Percentiles rank a stretch among this genome's conserved stretches.
These are phyloP conservation scores for Sarocladiaceae sp. DNA, from an alignment of 2,329 filamentous ascomycete species.

Conservation along the genomic window DNA sequence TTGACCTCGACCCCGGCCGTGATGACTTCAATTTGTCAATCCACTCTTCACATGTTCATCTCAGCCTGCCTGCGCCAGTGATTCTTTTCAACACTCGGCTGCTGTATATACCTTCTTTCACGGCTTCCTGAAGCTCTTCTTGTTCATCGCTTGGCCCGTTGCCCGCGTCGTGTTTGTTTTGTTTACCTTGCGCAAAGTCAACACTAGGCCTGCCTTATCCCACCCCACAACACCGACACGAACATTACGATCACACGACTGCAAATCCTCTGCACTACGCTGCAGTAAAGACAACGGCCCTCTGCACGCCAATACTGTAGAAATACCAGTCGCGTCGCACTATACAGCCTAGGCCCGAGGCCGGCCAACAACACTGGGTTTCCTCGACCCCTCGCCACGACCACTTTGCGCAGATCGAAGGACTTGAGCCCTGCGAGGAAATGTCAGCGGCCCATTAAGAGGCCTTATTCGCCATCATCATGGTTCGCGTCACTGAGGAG, in stretches of 20 bases:
- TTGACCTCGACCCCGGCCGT: slow-evolving; percentile 5
- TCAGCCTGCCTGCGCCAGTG: background rate
- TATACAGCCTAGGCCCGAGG: too few species aligned
- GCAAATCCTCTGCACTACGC: too few species aligned
- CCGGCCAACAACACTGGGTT: background rate
- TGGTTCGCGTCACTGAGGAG: slow-evolving; percentile 80
- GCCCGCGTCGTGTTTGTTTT: slow-evolving; percentile 5
- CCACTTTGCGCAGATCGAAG: background rate
- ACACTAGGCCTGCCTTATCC: background rate
- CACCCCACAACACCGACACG: background rate
- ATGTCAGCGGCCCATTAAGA: slow-evolving; percentile 21
- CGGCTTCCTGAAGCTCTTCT: background rate
- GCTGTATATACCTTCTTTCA: slow-evolving; percentile 2
- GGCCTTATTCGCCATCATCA: slow-evolving; percentile 40
- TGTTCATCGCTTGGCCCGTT: slow-evolving; percentile 5
- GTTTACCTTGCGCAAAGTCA: slow-evolving; percentile 8
- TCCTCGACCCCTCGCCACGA: background rate
- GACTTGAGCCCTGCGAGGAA: slow-evolving; percentile 13
- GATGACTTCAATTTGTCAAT: slow-evolving; percentile 5
- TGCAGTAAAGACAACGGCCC: too few species aligned
- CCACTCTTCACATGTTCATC: background rate
- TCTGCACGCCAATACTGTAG: too few species aligned
- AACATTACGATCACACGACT: background rate
- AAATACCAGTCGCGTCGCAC: too few species aligned
- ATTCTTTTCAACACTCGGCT: background rate